Percentiles rank a stretch among this genome's conserved stretches.
Evolutionary conservation across 148 eudicot species (phyloP).

Genomic region (Rhododendron mucronatum): DNA sequence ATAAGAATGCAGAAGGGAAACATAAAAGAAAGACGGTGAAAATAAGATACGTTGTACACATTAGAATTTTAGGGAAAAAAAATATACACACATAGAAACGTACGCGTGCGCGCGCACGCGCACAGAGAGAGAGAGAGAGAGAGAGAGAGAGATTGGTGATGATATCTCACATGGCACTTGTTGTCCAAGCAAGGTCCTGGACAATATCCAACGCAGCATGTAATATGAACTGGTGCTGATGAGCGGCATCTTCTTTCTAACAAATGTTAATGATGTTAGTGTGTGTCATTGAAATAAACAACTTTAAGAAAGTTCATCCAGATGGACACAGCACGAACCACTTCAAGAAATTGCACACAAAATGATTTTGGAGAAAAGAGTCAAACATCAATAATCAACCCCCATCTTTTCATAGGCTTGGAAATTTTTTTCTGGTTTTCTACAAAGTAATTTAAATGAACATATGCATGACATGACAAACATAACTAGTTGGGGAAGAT

Average conservation of each 20-base stretch:
- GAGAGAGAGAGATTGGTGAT: background rate
- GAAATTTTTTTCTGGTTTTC: background rate
- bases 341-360: background rate
- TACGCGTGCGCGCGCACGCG: background rate
- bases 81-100: background rate
- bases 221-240: conserved; percentile 87
- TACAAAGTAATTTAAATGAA: background rate
- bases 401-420: background rate
- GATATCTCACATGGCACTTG: conserved; percentile 87
- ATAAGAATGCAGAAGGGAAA: background rate
- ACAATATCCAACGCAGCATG: conserved; percentile 94
- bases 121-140: background rate
- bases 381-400: background rate
- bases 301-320: conserved; percentile 2
- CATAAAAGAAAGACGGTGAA: background rate
- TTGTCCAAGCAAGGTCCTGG: conserved; percentile 98
- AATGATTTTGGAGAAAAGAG: background rate
- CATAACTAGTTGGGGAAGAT: background rate
- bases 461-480: background rate
- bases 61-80: background rate
- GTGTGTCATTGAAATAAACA: background rate
- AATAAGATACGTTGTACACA: background rate
- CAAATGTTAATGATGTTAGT: conserved; percentile 8
- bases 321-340: background rate
- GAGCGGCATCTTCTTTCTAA: conserved; percentile 96